Base-by-base conservation (phyloP, 345 rosid genomes). In the Rubroshorea leprosula region DNA sequence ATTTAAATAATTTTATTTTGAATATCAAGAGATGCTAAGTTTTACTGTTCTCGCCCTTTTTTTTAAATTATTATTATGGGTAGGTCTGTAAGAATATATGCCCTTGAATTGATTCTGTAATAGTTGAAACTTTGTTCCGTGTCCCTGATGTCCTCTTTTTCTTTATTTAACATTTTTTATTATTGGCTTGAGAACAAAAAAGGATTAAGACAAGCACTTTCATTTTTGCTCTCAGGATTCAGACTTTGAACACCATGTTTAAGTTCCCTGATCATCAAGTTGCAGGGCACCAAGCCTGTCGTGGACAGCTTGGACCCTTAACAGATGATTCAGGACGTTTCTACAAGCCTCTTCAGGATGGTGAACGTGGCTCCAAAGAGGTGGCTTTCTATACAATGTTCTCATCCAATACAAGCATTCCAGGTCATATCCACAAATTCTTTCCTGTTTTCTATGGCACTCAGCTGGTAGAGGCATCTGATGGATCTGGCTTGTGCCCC, bases 221-320 rank as follows among this genome's bases (percentile, higher is more conserved):
- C 57, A n/a, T 54, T 35, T 49, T 39, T 55, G 45, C 39, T 7
- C 12, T 69, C 27, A 74, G 72, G 67, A 64, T 35, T 67, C 58
- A 22, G 16, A 60, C 55, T 26, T 5, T 63, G 43, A 1, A 14
- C 58, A 68, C 49, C 62, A 94, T 90, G 99, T 80, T 94, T 45
- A 85, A 79, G 67, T 68, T 67, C 47, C 99, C 99, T 27, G 93
- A 87, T 25, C 97, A 90, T 72, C 99, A 94, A 57, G 99, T 94
- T 60, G 99, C 97, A 1, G 99, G 99, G 15, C 99, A 94, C 75
- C 62, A 61, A 54, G 96, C 93, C 26, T 15, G 35, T 25, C 61
- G 58, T 23, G 96, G 96, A 25, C 71, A 63, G 57, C 95, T 75
- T 11, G 97, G 95, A 22, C 95, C 99, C 0, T 88, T 85, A 9